Conservation (phyloP, 192 early-diverging fungal species). For the Entophlyctis luteolus region DNA sequence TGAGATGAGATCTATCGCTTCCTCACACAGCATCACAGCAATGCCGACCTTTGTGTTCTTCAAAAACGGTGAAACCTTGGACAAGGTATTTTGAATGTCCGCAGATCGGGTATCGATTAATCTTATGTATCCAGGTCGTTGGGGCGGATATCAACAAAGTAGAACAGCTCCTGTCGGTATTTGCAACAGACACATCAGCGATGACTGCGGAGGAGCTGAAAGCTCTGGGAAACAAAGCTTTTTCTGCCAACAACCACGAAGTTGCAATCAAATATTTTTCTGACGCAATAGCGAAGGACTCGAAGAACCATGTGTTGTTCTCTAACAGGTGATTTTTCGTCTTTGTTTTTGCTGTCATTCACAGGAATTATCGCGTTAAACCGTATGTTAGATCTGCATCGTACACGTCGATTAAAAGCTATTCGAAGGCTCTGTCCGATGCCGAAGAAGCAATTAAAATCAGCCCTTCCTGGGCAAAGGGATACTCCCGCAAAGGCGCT, state of each 20-base stretch:
- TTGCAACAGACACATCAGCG: background rate
- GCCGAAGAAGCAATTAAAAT: constrained; percentile 80
- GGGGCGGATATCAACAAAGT: constrained; percentile 50
- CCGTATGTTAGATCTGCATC: constrained; percentile 63
- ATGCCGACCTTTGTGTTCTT: constrained; percentile 73
- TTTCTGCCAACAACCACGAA: constrained; percentile 70
- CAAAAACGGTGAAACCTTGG: constrained; percentile 46
- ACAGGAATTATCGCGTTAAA: background rate
- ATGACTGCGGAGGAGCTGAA: constrained; percentile 66
- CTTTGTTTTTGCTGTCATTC: background rate
- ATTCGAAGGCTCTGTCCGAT: constrained; percentile 72
- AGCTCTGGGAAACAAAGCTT: constrained; percentile 79
- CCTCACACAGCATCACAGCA: constrained; percentile 46
- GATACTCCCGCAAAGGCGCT: constrained; percentile 85
- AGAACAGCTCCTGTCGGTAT: constrained; percentile 22
- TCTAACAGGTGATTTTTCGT: constrained; percentile 65
- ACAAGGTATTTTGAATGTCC: constrained; percentile 16
- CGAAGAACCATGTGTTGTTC: constrained; percentile 85
- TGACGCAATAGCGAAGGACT: constrained; percentile 80
- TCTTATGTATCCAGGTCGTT: constrained; percentile 46
- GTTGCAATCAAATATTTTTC: constrained; percentile 76
- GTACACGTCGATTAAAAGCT: constrained; percentile 75
- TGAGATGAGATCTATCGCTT: constrained; percentile 42
- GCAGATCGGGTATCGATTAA: too few species aligned
- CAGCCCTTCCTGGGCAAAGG: constrained; percentile 84